phyloP scores from a whole-genome alignment of 2,329 filamentous ascomycete genomes.

The Aspergillus sp. region DNA sequence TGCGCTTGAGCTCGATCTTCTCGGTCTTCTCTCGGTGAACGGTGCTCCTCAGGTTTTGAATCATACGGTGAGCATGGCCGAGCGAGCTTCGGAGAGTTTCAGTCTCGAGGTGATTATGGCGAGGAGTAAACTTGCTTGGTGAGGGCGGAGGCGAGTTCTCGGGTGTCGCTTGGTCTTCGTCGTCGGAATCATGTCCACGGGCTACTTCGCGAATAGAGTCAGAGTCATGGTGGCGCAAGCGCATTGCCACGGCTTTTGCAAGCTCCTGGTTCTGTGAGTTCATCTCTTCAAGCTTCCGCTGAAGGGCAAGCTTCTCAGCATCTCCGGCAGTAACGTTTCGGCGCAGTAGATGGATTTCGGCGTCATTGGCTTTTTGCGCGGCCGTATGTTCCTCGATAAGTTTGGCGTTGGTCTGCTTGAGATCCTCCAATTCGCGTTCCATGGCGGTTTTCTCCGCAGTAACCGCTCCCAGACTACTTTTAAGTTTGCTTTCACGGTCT shows the following conservation, averaged over 20 bases:
- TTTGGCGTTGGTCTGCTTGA: conserved; percentile 78
- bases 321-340: conserved; percentile 79
- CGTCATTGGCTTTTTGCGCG: conserved; percentile 80
- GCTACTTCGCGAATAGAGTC: conserved; percentile 63
- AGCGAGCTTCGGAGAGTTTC: conserved; percentile 95
- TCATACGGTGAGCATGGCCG: conserved; percentile 92
- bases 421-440: conserved; percentile 88
- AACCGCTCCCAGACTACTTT: conserved; percentile 69
- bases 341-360: conserved; percentile 82
- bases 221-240: conserved; percentile 69
- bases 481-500: conserved; percentile 82
- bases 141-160: conserved; percentile 91
- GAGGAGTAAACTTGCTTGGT: conserved; percentile 86
- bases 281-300: conserved; percentile 86
- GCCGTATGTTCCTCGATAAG: conserved; percentile 79
- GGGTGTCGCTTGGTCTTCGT: conserved; percentile 72
- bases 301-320: conserved; percentile 75
- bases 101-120: conserved; percentile 88
- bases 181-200: conserved; percentile 67
- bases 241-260: conserved; percentile 78
- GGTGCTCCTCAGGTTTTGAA: conserved; percentile 91
- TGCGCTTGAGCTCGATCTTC: conserved; percentile 91
- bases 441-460: conserved; percentile 75
- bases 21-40: conserved; percentile 98
- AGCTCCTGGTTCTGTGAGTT: conserved; percentile 89